A percentile compares a stretch with the other conserved stretches of the same genome.
Evolutionary conservation across 441 rosid genomes (phyloP).

Genomic region (Iberis amara): DNA sequence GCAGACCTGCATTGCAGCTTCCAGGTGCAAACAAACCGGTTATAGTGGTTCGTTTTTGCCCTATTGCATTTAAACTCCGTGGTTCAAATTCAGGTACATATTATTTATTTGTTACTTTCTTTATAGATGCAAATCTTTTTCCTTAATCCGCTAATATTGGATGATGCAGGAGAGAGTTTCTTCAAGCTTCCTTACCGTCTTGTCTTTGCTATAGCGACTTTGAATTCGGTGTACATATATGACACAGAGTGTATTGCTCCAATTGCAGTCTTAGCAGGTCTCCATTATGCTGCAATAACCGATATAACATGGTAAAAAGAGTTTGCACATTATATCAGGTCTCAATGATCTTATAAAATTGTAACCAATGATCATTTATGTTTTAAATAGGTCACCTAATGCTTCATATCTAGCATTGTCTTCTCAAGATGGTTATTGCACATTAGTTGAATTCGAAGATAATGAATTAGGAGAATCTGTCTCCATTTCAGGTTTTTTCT

Average conservation of each 20-base stretch:
- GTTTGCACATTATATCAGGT: background rate
- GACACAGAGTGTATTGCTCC: slow-evolving; percentile 77
- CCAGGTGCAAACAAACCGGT: slow-evolving; percentile 87
- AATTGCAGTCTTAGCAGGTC: slow-evolving; percentile 73
- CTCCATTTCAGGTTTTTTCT: slow-evolving; percentile 46
- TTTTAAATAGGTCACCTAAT: slow-evolving; percentile 50
- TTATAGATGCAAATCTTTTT: slow-evolving; percentile 10
- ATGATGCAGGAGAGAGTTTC: slow-evolving; percentile 62
- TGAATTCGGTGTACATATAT: slow-evolving; percentile 82
- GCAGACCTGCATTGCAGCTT: slow-evolving; percentile 79
- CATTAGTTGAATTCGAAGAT: slow-evolving; percentile 70
- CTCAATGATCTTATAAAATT: slow-evolving; percentile 1
- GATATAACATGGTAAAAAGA: slow-evolving; percentile 68
- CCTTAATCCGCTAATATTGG: background rate
- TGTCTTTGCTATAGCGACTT: slow-evolving; percentile 79
- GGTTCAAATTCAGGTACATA: slow-evolving; percentile 55
- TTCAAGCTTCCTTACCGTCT: slow-evolving; percentile 92
- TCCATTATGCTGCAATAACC: slow-evolving; percentile 90
- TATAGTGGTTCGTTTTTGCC: slow-evolving; percentile 82
- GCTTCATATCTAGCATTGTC: slow-evolving; percentile 64
- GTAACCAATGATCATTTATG: slow-evolving; percentile 12
- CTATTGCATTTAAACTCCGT: slow-evolving; percentile 52
- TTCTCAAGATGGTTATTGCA: slow-evolving; percentile 94
- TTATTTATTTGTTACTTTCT: background rate
- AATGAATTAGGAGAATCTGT: slow-evolving; percentile 56